Evolutionary conservation across 352 stramenopile species (phyloP), one percentile per base, ranked within the genome.

Genomic region (Pythium phragmitis): DNA sequence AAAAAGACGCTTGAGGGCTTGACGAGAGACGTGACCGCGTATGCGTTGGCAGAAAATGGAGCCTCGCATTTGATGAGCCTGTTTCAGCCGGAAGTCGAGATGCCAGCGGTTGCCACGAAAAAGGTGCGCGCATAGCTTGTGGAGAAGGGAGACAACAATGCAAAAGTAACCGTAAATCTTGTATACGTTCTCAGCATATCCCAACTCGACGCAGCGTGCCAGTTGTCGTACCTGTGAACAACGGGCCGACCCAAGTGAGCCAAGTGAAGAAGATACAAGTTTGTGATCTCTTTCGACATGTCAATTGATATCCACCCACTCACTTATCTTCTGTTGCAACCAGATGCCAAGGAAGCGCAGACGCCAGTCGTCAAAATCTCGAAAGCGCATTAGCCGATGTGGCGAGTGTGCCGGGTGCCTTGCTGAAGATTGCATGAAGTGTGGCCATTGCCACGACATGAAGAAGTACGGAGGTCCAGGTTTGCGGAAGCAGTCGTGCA

Each of bases 391-490:
- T 51, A 87, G 75, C 45, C 76, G 87, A 26, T 96, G 87, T 46
- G 86, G 86, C 14, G 88, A 87, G 63, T 96, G 87, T 56, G 52
- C 74, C 23, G 87, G 87, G 7, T 96, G 87, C 33, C 68, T 92
- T 36, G 68, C 85, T 5, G 82, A 87, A 14, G 87, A 96, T 41
- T 96, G 87, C 67, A 92, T 94, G 86, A 80, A 80, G 60, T 96
- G 87, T 62, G 86, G 82, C 0, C 86, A 94, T 37, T 96, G 87
- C 56, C 82, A 94, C 63, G 87, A 96, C 57, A 96, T 94, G 87
- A 94, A 94, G 57, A 96, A 96, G 53, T 96, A 94, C 39, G 87
- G 87, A 28, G 87, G 87, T 9, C 87, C 87, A 21, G 87, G 87
- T 5, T 70, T 94, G 57, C 85, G 87, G 0, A 96, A 96, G 47